phyloP scores from a whole-genome alignment of 345 rosid genomes.

The Melastoma malabathricum region DNA sequence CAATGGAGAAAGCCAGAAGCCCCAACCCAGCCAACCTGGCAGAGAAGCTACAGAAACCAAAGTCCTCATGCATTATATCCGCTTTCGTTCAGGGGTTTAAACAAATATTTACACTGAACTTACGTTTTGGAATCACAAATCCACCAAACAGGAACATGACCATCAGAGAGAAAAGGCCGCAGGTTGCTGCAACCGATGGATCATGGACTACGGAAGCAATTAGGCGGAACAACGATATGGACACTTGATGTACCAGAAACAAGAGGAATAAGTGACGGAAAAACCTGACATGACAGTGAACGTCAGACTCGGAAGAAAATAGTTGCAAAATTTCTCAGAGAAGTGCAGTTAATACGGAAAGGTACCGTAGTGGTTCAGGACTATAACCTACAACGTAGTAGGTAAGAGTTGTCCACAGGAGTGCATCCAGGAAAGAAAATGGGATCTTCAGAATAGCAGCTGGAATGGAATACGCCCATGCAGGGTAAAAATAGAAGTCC shows the following conservation, averaged over 20 bases:
- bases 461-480: slow-evolving; percentile 38
- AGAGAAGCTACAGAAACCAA: slow-evolving; percentile 24
- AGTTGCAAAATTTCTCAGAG: background rate
- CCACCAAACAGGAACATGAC: slow-evolving; percentile 26
- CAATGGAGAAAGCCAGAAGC: slow-evolving; percentile 40
- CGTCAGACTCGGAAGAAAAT: slow-evolving; percentile 1
- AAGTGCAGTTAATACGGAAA: background rate
- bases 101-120: slow-evolving; percentile 3
- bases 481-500: slow-evolving; percentile 34
- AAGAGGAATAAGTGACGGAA: slow-evolving; percentile 25
- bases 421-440: slow-evolving; percentile 28
- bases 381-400: slow-evolving; percentile 39
- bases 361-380: slow-evolving; percentile 35
- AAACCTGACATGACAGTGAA: slow-evolving; percentile 19
- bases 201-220: slow-evolving; percentile 23
- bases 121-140: slow-evolving; percentile 34
- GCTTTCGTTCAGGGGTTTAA: too few relatives aligned
- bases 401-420: slow-evolving; percentile 39
- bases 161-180: slow-evolving; percentile 9
- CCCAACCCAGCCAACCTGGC: slow-evolving; percentile 38
- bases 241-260: slow-evolving; percentile 31
- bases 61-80: too few relatives aligned
- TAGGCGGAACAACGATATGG: slow-evolving; percentile 32
- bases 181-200: slow-evolving; percentile 19
- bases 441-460: slow-evolving; percentile 31